Evolutionary conservation across 1,284 basidiomycete species (phyloP).

Genomic region (Pseudozyma tsukubaensis): DNA sequence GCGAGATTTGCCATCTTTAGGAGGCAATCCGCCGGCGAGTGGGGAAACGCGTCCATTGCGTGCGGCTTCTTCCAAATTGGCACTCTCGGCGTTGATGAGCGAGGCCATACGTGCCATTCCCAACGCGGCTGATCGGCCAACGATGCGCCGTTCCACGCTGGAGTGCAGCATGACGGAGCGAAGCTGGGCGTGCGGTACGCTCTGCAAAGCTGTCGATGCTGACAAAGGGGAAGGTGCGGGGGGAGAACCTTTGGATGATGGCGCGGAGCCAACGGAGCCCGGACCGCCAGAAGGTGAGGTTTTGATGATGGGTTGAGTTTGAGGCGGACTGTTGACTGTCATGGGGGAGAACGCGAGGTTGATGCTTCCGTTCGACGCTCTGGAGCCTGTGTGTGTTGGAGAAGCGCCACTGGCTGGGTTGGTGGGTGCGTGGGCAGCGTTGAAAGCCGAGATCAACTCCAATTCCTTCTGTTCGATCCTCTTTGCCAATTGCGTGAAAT

Average conservation of each 20-base stretch:
- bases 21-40: background rate
- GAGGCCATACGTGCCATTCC: slow-evolving; percentile 40
- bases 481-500: slow-evolving; percentile 43
- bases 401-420: background rate
- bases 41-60: slow-evolving; percentile 13
- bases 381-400: background rate
- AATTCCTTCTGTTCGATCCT: slow-evolving; percentile 45
- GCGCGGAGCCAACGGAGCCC: background rate
- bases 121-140: slow-evolving; percentile 31
- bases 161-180: slow-evolving; percentile 29
- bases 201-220: background rate
- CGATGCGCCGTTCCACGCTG: slow-evolving; percentile 27
- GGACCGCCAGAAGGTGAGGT: background rate
- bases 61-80: slow-evolving; percentile 23
- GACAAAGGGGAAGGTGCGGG: background rate
- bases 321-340: slow-evolving; percentile 9
- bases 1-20: slow-evolving; percentile 21
- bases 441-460: slow-evolving; percentile 41
- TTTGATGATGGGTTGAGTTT: too few species aligned
- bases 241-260: slow-evolving; percentile 8
- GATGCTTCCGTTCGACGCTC: background rate
- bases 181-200: slow-evolving; percentile 7
- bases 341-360: slow-evolving; percentile 18
- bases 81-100: slow-evolving; percentile 38
- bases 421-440: slow-evolving; percentile 10